Percentiles rank a stretch among this genome's conserved stretches.
Evolutionary conservation across 805 yeast genomes (phyloP).

Genomic region (Wickerhamiella occidentalis): DNA sequence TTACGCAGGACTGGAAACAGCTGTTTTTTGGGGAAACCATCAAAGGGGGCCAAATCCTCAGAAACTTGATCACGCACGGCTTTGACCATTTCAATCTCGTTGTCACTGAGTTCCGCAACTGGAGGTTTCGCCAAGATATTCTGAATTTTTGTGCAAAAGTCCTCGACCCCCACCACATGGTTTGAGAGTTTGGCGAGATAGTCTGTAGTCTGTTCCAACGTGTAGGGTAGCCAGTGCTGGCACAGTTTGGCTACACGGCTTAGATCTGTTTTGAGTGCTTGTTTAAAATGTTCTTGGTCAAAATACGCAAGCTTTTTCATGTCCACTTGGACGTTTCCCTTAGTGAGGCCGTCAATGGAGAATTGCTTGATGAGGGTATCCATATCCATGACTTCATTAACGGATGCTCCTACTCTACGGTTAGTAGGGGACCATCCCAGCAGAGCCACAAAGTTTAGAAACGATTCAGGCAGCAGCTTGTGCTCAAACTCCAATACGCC

Average conservation of each 20-base stretch:
- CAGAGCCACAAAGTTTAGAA: slow-evolving; percentile 73
- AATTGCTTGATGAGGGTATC: slow-evolving; percentile 44
- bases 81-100: not conserved
- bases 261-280: slow-evolving; percentile 30
- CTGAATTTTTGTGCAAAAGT: slow-evolving; percentile 35
- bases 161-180: slow-evolving; percentile 42
- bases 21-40: slow-evolving; percentile 14
- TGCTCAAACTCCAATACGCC: slow-evolving; percentile 49
- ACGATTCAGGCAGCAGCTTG: slow-evolving; percentile 66
- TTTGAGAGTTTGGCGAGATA: slow-evolving; percentile 38
- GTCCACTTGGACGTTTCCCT: slow-evolving; percentile 88
- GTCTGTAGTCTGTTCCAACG: slow-evolving; percentile 28
- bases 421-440: slow-evolving; percentile 90
- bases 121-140: slow-evolving; percentile 9
- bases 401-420: slow-evolving; percentile 24
- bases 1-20: slow-evolving; percentile 50
- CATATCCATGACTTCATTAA: slow-evolving; percentile 24
- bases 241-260: slow-evolving; percentile 17
- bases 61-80: not conserved
- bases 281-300: slow-evolving; percentile 55
- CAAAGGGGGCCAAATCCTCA: slow-evolving; percentile 3
- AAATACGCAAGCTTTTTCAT: slow-evolving; percentile 61
- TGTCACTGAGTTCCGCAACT: slow-evolving; percentile 9
- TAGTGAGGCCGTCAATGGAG: slow-evolving; percentile 62
- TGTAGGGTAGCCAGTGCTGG: slow-evolving; percentile 15